These are phyloP conservation scores for Penicillium polonicum DNA, from an alignment of 2,329 filamentous ascomycete species.

Conservation along the genomic window DNA sequence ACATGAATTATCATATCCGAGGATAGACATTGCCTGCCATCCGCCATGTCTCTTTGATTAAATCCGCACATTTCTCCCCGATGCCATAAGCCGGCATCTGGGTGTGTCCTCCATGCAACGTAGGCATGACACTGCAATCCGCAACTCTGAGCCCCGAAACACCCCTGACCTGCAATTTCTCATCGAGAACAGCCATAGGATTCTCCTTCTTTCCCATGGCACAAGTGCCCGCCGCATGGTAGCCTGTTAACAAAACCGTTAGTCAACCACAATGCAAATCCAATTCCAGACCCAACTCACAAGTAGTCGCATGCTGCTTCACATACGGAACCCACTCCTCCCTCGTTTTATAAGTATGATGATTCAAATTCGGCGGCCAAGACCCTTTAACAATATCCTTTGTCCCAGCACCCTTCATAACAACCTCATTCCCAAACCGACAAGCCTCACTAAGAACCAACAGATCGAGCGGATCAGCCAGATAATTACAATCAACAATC, in stretches of 20 bases:
- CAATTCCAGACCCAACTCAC: slow-evolving; percentile 38
- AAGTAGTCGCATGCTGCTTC: slow-evolving; percentile 60
- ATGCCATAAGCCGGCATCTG: slow-evolving; percentile 61
- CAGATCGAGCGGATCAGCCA: slow-evolving; percentile 57
- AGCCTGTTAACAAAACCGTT: slow-evolving; percentile 37
- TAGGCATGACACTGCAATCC: slow-evolving; percentile 55
- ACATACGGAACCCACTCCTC: slow-evolving; percentile 61
- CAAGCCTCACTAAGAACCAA: slow-evolving; percentile 61
- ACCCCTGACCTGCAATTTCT: slow-evolving; percentile 54
- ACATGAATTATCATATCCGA: slow-evolving; percentile 10
- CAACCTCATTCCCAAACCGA: slow-evolving; percentile 59
- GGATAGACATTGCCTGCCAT: slow-evolving; percentile 17
- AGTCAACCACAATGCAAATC: background rate
- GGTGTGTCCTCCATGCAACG: slow-evolving; percentile 52
- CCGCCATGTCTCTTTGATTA: slow-evolving; percentile 47
- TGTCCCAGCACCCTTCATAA: slow-evolving; percentile 58
- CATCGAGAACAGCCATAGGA: slow-evolving; percentile 53
- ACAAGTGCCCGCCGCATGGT: slow-evolving; percentile 58
- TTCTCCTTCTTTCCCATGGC: slow-evolving; percentile 55
- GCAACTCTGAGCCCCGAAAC: slow-evolving; percentile 55
- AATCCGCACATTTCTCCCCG: slow-evolving; percentile 54
- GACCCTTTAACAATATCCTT: slow-evolving; percentile 59
- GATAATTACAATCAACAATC: slow-evolving; percentile 58
- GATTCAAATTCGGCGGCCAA: slow-evolving; percentile 55
- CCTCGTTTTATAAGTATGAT: slow-evolving; percentile 54